Conservation (phyloP, 768 basidiomycete genomes). For the Suillus sp. region DNA sequence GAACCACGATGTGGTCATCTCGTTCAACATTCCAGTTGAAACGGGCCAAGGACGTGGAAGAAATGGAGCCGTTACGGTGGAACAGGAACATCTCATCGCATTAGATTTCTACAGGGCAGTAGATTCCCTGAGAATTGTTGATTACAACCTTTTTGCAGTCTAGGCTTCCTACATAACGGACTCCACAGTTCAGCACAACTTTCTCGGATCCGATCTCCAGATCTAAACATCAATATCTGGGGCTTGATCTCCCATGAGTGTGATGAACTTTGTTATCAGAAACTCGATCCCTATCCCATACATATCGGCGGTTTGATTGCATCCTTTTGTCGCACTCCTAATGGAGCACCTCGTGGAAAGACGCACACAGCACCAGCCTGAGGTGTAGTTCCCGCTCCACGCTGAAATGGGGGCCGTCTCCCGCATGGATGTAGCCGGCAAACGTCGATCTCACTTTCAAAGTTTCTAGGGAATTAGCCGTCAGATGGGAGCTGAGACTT, state of each 20-base stretch:
- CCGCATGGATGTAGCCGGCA: neutral
- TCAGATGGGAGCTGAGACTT: neutral
- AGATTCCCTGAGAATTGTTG: conserved; percentile 61
- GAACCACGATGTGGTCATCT: conserved; percentile 79
- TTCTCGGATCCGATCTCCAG: conserved; percentile 1
- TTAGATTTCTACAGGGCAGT: conserved; percentile 57
- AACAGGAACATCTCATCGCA: conserved; percentile 32
- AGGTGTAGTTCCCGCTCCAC: neutral
- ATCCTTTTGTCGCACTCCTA: conserved; percentile 5
- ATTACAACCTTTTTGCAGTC: conserved; percentile 67
- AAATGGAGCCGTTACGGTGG: conserved; percentile 41
- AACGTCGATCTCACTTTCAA: conserved; percentile 4
- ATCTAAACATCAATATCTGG: neutral
- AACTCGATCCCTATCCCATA: neutral
- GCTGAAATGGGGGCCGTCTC: conserved; percentile 1
- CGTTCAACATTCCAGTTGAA: conserved; percentile 74
- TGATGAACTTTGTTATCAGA: neutral
- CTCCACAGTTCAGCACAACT: neutral
- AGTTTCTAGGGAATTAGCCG: neutral
- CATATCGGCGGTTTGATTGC: neutral
- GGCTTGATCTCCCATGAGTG: neutral
- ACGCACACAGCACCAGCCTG: neutral
- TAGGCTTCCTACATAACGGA: neutral
- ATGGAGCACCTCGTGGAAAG: conserved; percentile 3
- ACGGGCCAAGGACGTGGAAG: conserved; percentile 40